A percentile compares a stretch with the other conserved stretches of the same genome.
Evolutionary conservation across 2,329 filamentous ascomycete genomes (phyloP).

Genomic region (Drechmeria coniospora): DNA sequence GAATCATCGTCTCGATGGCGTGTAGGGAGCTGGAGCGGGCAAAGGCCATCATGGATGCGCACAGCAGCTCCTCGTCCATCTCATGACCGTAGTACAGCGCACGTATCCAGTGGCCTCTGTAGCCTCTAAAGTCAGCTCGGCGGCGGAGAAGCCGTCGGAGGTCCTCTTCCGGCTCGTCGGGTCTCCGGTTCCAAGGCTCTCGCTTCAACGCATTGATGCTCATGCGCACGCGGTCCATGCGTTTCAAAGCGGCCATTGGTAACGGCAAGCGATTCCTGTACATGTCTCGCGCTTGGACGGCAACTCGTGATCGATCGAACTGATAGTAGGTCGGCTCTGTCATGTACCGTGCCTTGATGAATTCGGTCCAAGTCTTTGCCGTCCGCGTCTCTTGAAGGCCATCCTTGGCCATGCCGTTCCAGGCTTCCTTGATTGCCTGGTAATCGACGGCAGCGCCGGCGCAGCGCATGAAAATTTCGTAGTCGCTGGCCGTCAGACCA

Average conservation of each 20-base stretch:
- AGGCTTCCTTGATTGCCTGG: slow-evolving; percentile 18
- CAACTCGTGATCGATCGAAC: slow-evolving; percentile 24
- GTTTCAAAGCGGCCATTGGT: slow-evolving; percentile 7
- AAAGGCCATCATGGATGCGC: slow-evolving; percentile 25
- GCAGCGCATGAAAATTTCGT: slow-evolving; percentile 27
- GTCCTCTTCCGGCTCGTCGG: slow-evolving; percentile 9
- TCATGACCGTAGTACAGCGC: slow-evolving; percentile 11
- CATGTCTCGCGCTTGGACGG: slow-evolving; percentile 23
- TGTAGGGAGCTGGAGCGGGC: slow-evolving; percentile 20
- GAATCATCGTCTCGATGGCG: slow-evolving; percentile 18
- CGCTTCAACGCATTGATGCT: slow-evolving; percentile 12
- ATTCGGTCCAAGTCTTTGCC: slow-evolving; percentile 25
- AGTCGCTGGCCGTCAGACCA: slow-evolving; percentile 23
- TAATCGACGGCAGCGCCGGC: slow-evolving; percentile 29
- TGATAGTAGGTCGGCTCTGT: slow-evolving; percentile 30
- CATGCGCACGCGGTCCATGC: slow-evolving; percentile 15
- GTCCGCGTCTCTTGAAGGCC: slow-evolving; percentile 15
- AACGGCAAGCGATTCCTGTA: slow-evolving; percentile 10
- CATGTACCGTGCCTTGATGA: slow-evolving; percentile 30
- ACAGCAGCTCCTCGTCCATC: slow-evolving; percentile 23
- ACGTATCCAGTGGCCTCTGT: slow-evolving; percentile 13
- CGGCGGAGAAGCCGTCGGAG: slow-evolving; percentile 11
- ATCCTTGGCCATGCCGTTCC: slow-evolving; percentile 14
- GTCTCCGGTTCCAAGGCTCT: slow-evolving; percentile 16
- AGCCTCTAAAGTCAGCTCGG: slow-evolving; percentile 12